Percentiles rank a stretch among this genome's conserved stretches.
Conservation (phyloP, 176 grass and related monocot genomes). For the Metroxylon sagu region DNA sequence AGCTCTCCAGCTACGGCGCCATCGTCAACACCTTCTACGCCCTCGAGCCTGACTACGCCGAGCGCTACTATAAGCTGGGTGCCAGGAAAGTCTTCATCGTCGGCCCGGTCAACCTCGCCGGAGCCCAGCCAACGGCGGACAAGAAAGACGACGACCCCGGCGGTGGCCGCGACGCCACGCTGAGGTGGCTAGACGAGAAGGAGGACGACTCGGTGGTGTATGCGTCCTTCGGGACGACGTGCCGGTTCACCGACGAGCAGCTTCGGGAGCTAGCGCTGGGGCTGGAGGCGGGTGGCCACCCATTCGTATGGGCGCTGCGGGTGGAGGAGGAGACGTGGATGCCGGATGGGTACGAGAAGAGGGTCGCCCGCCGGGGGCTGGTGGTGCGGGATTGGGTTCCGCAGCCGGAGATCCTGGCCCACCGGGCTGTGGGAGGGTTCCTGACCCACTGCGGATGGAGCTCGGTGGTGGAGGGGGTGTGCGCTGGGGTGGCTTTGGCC, state of each 20-base stretch:
- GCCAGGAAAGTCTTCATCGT: neutral
- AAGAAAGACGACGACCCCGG: too few relatives aligned
- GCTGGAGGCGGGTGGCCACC: slow-evolving; percentile 1
- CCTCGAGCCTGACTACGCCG: neutral
- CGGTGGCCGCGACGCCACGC: too few relatives aligned
- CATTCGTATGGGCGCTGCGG: slow-evolving; percentile 1
- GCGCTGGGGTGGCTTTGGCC: too few relatives aligned
- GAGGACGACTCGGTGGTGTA: slow-evolving; percentile 6
- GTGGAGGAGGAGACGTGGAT: neutral
- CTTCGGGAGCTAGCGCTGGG: slow-evolving; percentile 1
- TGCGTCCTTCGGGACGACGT: neutral
- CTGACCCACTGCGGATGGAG: too few relatives aligned
- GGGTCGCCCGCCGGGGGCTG: too few relatives aligned
- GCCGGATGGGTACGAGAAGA: neutral
- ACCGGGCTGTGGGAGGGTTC: too few relatives aligned
- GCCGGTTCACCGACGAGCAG: neutral
- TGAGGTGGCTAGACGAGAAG: neutral
- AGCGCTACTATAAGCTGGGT: neutral
- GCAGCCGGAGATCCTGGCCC: too few relatives aligned
- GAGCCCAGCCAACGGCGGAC: too few relatives aligned
- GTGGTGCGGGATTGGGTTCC: too few relatives aligned
- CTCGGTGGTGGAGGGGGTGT: too few relatives aligned
- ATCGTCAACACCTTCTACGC: slow-evolving; percentile 8
- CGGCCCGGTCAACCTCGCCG: neutral
- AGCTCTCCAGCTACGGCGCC: slow-evolving; percentile 1